A percentile compares a stretch with the other conserved stretches of the same genome.
Evolutionary conservation across 345 rosid species (phyloP).

Genomic region (Syzygium aromaticum): DNA sequence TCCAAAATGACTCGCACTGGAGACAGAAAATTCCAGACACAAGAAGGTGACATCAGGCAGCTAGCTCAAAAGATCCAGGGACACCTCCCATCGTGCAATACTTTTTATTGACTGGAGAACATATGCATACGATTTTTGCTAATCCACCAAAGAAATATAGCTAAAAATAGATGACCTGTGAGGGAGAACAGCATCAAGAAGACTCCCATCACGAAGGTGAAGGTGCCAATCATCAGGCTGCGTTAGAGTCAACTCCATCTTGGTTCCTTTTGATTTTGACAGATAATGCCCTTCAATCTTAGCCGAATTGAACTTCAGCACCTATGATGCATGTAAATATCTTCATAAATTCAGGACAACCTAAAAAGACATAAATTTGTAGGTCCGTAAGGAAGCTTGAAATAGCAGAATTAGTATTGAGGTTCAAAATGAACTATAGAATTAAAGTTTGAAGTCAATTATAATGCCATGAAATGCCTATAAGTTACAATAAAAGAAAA

Average conservation of each 20-base stretch:
- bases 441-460: background rate
- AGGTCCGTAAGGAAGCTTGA: background rate
- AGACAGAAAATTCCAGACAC: background rate
- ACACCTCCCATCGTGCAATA: background rate
- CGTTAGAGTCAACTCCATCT: constrained; percentile 62
- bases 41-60: background rate
- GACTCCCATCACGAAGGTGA: constrained; percentile 71
- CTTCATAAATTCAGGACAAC: background rate
- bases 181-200: constrained; percentile 59
- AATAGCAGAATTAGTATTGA: background rate
- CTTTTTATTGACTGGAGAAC: background rate
- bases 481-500: background rate
- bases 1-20: constrained; percentile 60
- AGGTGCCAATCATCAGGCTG: constrained; percentile 91
- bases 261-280: constrained; percentile 13
- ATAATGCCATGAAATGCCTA: background rate
- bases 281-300: background rate
- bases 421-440: background rate
- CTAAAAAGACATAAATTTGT: background rate
- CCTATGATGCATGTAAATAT: background rate
- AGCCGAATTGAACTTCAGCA: background rate
- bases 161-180: constrained; percentile 43
- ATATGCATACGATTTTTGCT: background rate
- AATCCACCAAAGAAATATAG: background rate
- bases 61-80: background rate